Evolutionary conservation across 2,329 filamentous ascomycete genomes (phyloP).

Genomic region (Gnomoniopsis sp.): DNA sequence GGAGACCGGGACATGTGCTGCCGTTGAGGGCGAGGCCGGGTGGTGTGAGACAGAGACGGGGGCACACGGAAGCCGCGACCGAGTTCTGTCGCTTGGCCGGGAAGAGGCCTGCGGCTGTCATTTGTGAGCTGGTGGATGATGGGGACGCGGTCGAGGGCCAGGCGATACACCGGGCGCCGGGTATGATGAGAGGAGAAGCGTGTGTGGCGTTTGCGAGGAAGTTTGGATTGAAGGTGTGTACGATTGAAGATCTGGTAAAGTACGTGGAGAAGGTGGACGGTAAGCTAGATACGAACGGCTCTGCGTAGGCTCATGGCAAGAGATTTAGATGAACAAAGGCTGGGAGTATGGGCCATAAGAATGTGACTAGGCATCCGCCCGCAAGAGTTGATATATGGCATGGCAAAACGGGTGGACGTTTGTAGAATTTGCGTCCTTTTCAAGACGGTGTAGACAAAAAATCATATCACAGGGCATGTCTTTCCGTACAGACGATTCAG

Average conservation of each 20-base stretch:
- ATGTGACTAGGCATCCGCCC: constrained; percentile 1
- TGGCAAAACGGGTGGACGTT: too few relatives aligned
- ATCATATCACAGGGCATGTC: not conserved
- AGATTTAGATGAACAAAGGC: not conserved
- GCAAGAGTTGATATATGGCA: constrained; percentile 11
- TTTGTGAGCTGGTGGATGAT: constrained; percentile 89
- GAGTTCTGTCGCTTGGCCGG: constrained; percentile 87
- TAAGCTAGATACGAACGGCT: constrained; percentile 47
- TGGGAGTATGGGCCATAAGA: not conserved
- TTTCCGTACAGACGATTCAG: not conserved
- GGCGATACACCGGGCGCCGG: constrained; percentile 63
- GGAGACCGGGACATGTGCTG: constrained; percentile 85
- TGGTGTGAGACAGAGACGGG: constrained; percentile 73
- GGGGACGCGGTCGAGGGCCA: constrained; percentile 68
- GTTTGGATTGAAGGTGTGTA: constrained; percentile 91
- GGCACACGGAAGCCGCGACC: constrained; percentile 91
- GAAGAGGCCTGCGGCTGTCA: constrained; percentile 73
- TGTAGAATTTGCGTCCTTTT: too few relatives aligned
- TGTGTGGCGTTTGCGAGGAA: constrained; percentile 83
- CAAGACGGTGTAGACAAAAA: not conserved
- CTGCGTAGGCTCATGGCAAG: not conserved
- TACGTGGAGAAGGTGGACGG: constrained; percentile 77
- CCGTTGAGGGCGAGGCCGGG: constrained; percentile 76
- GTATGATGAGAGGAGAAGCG: constrained; percentile 88
- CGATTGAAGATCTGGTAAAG: constrained; percentile 83